phyloP scores from a whole-genome alignment of 495 filamentous ascomycete species.

The Trichoderma gamsii region DNA sequence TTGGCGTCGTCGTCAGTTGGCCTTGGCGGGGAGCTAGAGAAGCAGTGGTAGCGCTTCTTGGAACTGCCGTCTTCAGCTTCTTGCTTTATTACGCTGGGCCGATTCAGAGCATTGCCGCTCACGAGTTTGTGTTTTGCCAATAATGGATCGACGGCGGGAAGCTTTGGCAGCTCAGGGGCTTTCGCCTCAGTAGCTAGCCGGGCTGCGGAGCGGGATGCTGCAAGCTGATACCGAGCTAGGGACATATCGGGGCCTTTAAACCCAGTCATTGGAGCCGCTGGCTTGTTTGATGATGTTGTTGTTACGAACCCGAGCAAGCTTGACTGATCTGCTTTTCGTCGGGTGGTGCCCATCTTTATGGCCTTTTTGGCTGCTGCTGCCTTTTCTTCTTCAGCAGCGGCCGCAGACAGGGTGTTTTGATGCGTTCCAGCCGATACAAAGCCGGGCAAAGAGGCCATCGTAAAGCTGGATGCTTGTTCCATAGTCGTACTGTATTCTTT shows the following conservation, averaged over 20 bases:
- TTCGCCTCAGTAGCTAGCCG: constrained; percentile 16
- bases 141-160: constrained; percentile 27
- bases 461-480: constrained; percentile 38
- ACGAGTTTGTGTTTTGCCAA: constrained; percentile 35
- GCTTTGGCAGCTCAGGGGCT: neutral
- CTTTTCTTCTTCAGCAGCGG: constrained; percentile 20
- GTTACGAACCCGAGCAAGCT: constrained; percentile 35
- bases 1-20: constrained; percentile 17
- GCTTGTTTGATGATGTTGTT: constrained; percentile 21
- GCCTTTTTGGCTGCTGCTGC: constrained; percentile 3
- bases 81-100: constrained; percentile 19
- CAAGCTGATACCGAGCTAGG: constrained; percentile 16
- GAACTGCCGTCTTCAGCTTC: neutral
- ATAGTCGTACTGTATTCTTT: constrained; percentile 39
- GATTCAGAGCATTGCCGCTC: constrained; percentile 23
- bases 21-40: constrained; percentile 42
- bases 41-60: constrained; percentile 38
- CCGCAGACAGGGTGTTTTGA: constrained; percentile 32
- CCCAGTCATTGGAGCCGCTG: constrained; percentile 2
- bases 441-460: constrained; percentile 33
- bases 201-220: constrained; percentile 15
- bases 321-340: constrained; percentile 34
- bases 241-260: constrained; percentile 14
- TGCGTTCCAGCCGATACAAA: constrained; percentile 41
- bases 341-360: constrained; percentile 23